These are phyloP conservation scores for Leptodermis oblonga DNA, from an alignment of 257 asterid species.

Conservation along the genomic window DNA sequence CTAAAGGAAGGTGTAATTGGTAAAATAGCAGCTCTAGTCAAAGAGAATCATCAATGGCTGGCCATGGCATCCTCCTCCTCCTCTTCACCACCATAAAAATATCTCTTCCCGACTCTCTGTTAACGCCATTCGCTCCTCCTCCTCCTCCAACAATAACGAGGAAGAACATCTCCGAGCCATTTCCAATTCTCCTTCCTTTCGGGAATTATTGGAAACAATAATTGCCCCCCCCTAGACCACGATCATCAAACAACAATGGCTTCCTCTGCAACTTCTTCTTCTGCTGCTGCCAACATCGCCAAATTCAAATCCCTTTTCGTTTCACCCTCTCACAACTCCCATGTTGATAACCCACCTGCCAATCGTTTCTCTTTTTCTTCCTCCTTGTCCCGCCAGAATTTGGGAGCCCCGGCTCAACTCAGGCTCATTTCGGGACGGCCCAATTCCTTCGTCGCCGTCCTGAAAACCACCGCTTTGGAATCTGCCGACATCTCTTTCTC, in stretches of 20 bases:
- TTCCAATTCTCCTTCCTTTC: too few species aligned
- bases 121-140: not conserved
- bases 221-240: too few species aligned
- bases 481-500: conserved; percentile 33
- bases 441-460: conserved; percentile 8
- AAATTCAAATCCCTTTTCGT: not conserved
- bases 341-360: not conserved
- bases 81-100: not conserved
- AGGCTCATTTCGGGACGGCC: not conserved
- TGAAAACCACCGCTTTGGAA: conserved; percentile 39
- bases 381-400: not conserved
- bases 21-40: not conserved
- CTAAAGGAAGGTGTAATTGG: not conserved
- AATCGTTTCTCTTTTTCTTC: conserved; percentile 7
- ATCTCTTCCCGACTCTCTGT: not conserved
- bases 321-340: not conserved
- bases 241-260: conserved; percentile 2
- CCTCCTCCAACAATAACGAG: not conserved
- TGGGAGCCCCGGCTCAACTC: not conserved
- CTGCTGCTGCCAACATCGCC: not conserved
- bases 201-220: too few species aligned
- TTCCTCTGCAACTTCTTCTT: conserved; percentile 12
- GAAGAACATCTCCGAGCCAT: too few species aligned
- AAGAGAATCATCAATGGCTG: not conserved
- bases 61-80: not conserved